Evolutionary conservation across 2,329 filamentous ascomycete species (phyloP).

Genomic region (Diaporthe longicolla): DNA sequence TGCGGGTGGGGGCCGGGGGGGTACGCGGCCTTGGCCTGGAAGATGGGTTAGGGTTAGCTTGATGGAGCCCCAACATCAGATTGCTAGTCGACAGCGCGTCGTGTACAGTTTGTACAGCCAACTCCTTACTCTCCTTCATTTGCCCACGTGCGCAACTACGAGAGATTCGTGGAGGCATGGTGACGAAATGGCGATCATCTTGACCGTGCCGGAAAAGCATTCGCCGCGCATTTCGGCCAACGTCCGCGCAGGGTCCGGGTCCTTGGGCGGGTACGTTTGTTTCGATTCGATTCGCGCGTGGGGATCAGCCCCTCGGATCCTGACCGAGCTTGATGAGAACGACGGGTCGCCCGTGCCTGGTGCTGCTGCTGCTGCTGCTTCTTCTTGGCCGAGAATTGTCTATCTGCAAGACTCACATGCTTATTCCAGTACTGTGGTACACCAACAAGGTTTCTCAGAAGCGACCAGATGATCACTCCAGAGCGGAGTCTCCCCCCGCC

Average conservation of each 20-base stretch:
- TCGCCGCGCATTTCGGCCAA: conserved; percentile 30
- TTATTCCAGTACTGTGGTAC: neutral
- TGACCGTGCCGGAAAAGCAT: neutral
- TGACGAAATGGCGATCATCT: conserved; percentile 13
- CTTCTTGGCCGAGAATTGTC: neutral
- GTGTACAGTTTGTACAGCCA: no score
- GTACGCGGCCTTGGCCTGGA: neutral
- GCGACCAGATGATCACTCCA: neutral
- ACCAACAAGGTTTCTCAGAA: neutral
- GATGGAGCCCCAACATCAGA: neutral
- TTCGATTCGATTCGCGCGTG: conserved; percentile 8
- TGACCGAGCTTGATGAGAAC: conserved; percentile 2
- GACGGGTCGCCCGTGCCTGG: neutral
- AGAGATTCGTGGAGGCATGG: neutral
- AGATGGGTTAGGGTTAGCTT: conserved; percentile 13
- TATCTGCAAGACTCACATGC: conserved; percentile 3
- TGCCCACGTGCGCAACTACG: neutral
- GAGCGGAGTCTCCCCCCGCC: no score
- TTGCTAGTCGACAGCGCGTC: no score
- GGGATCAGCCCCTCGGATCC: conserved; percentile 16
- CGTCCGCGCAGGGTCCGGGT: conserved; percentile 13
- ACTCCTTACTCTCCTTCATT: neutral
- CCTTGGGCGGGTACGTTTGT: conserved; percentile 14
- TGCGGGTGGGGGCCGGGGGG: neutral
- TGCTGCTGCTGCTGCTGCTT: neutral